Conservation (phyloP, 495 filamentous ascomycete genomes). For the Penicillium cataractarum region DNA sequence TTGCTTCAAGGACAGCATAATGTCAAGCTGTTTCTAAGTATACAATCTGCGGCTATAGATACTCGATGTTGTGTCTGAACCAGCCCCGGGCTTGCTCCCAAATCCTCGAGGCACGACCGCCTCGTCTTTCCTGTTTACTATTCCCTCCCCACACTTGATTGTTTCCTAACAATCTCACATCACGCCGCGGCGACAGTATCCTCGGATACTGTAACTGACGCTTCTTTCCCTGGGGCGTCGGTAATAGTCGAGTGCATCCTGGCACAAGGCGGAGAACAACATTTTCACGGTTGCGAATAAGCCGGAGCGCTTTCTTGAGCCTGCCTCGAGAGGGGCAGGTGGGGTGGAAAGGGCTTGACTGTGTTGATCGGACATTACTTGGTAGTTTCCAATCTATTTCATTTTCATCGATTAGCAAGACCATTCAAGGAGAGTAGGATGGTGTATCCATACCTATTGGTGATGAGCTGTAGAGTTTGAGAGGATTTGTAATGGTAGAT, state of each 20-base stretch:
- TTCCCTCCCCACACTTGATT: not conserved
- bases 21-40: constrained; percentile 5
- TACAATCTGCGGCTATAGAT: not conserved
- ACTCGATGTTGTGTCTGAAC: not conserved
- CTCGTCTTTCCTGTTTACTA: not conserved
- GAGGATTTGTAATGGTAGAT: not conserved
- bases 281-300: constrained; percentile 78
- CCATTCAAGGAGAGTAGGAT: not conserved
- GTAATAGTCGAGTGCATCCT: constrained; percentile 53
- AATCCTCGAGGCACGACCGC: not conserved
- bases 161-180: constrained; percentile 8
- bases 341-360: constrained; percentile 90
- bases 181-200: constrained; percentile 61
- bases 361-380: constrained; percentile 65
- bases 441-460: not conserved
- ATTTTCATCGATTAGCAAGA: not conserved
- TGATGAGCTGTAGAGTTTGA: not conserved
- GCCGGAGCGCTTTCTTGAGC: constrained; percentile 89
- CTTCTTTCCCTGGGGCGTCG: constrained; percentile 49
- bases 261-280: constrained; percentile 58
- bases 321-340: constrained; percentile 73
- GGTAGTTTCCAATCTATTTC: not conserved
- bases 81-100: not conserved
- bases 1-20: constrained; percentile 16
- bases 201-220: constrained; percentile 59